Evolutionary conservation across 352 stramenopile species (phyloP).

Genomic region (Globisporangium carolinianum): DNA sequence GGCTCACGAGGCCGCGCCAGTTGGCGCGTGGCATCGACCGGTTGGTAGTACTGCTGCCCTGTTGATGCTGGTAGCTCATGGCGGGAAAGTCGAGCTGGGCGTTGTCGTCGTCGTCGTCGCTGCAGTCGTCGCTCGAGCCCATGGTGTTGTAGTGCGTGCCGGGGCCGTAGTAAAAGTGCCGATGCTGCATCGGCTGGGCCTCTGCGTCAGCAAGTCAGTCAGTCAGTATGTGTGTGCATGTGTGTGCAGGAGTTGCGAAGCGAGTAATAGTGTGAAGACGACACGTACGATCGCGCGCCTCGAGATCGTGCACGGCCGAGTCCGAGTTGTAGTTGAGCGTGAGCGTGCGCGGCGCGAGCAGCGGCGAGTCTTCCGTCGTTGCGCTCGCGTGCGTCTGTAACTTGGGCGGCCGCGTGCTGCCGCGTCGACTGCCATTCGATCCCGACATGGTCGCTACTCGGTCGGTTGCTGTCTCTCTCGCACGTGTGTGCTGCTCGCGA

Average conservation of each 20-base stretch:
- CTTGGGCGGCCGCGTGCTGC: constrained; percentile 7
- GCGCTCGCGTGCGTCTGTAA: constrained; percentile 12
- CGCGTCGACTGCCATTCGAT: constrained; percentile 1
- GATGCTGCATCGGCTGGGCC: constrained; percentile 22
- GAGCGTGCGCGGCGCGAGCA: constrained; percentile 37
- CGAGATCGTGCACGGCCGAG: constrained; percentile 64
- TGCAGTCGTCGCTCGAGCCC: constrained; percentile 32
- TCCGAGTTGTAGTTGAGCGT: constrained; percentile 86
- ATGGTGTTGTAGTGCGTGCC: constrained; percentile 47
- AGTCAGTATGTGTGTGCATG: not conserved
- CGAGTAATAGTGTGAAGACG: not conserved
- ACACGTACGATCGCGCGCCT: constrained; percentile 20
- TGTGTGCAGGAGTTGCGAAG: not conserved
- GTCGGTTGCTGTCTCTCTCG: not conserved
- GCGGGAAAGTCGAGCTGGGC: constrained; percentile 36
- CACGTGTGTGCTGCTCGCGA: not conserved
- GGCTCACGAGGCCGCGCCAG: constrained; percentile 41
- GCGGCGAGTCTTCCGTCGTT: constrained; percentile 32
- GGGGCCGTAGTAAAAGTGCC: constrained; percentile 49
- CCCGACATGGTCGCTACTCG: constrained; percentile 5
- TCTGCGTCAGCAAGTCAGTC: not conserved
- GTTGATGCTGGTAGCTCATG: constrained; percentile 24
- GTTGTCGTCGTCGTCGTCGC: constrained; percentile 25
- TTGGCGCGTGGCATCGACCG: constrained; percentile 44
- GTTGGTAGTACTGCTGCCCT: constrained; percentile 6